Evolutionary conservation across 1,139 yeast genomes (phyloP).

Genomic region (Taphrina communis): DNA sequence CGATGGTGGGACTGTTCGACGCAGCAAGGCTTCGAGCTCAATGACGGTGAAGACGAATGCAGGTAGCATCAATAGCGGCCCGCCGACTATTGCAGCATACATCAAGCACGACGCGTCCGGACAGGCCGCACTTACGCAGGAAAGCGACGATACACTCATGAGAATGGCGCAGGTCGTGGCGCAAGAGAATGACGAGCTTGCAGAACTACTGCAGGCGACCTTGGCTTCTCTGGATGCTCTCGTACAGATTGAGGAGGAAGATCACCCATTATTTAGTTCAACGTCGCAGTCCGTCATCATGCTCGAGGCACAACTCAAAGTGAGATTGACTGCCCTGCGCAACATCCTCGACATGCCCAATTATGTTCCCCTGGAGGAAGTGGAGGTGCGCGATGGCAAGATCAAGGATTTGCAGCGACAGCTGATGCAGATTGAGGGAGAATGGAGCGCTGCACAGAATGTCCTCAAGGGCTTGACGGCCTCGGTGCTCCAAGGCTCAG

Average conservation of each 20-base stretch:
- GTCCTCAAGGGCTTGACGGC: constrained; percentile 36
- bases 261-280: constrained; percentile 24
- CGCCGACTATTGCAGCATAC: constrained; percentile 8
- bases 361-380: constrained; percentile 37
- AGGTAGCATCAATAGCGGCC: constrained; percentile 23
- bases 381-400: constrained; percentile 27
- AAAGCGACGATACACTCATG: constrained; percentile 21
- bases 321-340: constrained; percentile 34
- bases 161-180: constrained; percentile 30
- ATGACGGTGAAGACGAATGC: constrained; percentile 22
- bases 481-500: constrained; percentile 20
- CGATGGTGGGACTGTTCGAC: constrained; percentile 28
- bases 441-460: constrained; percentile 38
- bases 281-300: constrained; percentile 26
- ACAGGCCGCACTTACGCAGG: constrained; percentile 15
- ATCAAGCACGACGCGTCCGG: constrained; percentile 3
- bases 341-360: constrained; percentile 38
- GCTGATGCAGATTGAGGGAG: constrained; percentile 24
- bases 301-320: constrained; percentile 39
- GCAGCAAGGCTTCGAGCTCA: constrained; percentile 19
- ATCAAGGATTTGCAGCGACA: constrained; percentile 17
- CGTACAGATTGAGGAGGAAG: constrained; percentile 30
- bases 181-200: constrained; percentile 31
- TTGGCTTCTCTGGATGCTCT: constrained; percentile 31
- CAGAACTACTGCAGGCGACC: constrained; percentile 38